A percentile compares a stretch with the other conserved stretches of the same genome.
phyloP scores from a whole-genome alignment of 2,329 filamentous ascomycete genomes.

The Apiospora rasikravindrae region DNA sequence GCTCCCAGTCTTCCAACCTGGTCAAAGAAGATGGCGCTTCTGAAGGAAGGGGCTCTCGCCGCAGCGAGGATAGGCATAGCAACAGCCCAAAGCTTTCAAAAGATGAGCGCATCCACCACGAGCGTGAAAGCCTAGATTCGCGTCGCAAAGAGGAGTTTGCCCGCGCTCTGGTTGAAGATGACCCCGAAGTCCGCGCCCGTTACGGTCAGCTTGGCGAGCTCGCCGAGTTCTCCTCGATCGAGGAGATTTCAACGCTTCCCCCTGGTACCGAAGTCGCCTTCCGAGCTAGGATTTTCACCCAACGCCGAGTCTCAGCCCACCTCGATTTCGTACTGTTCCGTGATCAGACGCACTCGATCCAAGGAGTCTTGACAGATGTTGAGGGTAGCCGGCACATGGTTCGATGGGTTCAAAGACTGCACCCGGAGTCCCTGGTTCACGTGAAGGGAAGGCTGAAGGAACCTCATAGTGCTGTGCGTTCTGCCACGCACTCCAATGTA shows the following conservation, averaged over 20 bases:
- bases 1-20: not conserved
- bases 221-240: slow-evolving; percentile 41
- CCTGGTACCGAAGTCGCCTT: slow-evolving; percentile 67
- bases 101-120: slow-evolving; percentile 35
- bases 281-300: slow-evolving; percentile 75
- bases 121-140: slow-evolving; percentile 27
- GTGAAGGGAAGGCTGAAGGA: slow-evolving; percentile 75
- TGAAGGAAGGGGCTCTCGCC: not conserved
- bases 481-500: slow-evolving; percentile 73
- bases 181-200: slow-evolving; percentile 26
- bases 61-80: slow-evolving; percentile 33
- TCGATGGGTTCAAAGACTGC: slow-evolving; percentile 82
- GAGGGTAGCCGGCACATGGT: slow-evolving; percentile 63
- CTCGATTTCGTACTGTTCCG: slow-evolving; percentile 86
- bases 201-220: slow-evolving; percentile 28
- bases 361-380: slow-evolving; percentile 68
- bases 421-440: slow-evolving; percentile 77
- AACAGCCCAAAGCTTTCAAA: slow-evolving; percentile 37
- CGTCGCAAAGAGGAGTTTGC: slow-evolving; percentile 36
- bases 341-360: slow-evolving; percentile 81
- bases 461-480: slow-evolving; percentile 74
- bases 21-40: not conserved
- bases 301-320: slow-evolving; percentile 79
- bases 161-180: slow-evolving; percentile 25
- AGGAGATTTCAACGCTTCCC: slow-evolving; percentile 37